Conservation (phyloP, 768 basidiomycete species). For the Termitomyces sp. region DNA sequence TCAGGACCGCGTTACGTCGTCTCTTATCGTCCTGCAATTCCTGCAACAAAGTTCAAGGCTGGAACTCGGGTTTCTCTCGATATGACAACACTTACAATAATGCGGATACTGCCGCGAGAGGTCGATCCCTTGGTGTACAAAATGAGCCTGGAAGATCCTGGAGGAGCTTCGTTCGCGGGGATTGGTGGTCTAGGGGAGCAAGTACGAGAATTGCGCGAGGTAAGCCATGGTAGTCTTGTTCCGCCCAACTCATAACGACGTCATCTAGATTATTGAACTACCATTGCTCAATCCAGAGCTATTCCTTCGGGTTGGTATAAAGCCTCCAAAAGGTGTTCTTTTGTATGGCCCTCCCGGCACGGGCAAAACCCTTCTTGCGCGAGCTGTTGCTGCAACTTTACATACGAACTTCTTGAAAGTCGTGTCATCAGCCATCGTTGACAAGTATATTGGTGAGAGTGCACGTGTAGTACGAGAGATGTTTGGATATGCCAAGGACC, state of each 20-base stretch:
- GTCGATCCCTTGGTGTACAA: conserved; percentile 99
- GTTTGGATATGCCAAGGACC: conserved; percentile 97
- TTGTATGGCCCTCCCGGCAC: conserved; percentile 97
- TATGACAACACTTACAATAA: conserved; percentile 99
- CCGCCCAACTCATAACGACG: neutral
- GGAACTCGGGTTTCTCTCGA: conserved; percentile 96
- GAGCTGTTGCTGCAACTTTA: conserved; percentile 93
- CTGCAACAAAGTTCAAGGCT: conserved; percentile 87
- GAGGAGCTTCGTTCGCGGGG: conserved; percentile 92
- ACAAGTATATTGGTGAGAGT: conserved; percentile 98
- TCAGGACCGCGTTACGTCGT: conserved; percentile 98
- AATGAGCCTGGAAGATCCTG: conserved; percentile 98
- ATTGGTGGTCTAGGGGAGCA: conserved; percentile 96
- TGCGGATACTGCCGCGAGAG: conserved; percentile 96
- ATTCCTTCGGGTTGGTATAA: conserved; percentile 94
- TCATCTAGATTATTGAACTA: conserved; percentile 83
- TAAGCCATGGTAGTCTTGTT: conserved; percentile 27
- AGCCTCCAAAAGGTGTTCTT: conserved; percentile 93
- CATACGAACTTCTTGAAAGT: conserved; percentile 98
- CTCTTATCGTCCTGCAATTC: conserved; percentile 90
- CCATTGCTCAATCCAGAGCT: conserved; percentile 93
- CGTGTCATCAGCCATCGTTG: conserved; percentile 95
- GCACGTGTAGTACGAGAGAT: conserved; percentile 96
- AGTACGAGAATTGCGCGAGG: conserved; percentile 94
- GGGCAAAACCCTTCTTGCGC: conserved; percentile 91